Conservation (phyloP, 306 rosid genomes). For the Cyamopsis tetragonoloba region DNA sequence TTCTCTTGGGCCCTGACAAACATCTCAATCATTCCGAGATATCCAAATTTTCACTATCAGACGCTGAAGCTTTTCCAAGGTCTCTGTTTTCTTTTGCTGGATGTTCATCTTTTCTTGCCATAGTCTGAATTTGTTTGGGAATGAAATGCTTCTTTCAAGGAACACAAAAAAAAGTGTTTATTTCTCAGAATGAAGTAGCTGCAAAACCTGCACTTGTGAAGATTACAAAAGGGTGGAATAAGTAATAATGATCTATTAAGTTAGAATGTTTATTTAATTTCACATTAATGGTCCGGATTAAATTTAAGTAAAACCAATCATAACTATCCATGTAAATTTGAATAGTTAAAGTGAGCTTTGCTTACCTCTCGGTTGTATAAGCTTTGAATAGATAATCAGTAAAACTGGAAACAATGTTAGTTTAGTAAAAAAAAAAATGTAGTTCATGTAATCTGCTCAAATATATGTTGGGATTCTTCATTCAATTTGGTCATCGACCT, state of each 20-base stretch:
- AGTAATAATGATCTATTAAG: too few relatives aligned
- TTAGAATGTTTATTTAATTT: too few relatives aligned
- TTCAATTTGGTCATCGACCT: constrained; percentile 6
- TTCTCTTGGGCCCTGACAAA: constrained; percentile 71
- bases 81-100: too few relatives aligned
- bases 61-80: constrained; percentile 86
- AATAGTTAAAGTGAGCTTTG: too few relatives aligned
- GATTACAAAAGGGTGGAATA: too few relatives aligned
- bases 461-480: constrained; percentile 12
- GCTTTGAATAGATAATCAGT: neutral
- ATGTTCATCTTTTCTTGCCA: neutral
- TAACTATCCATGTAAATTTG: too few relatives aligned
- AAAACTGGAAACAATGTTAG: neutral
- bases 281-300: too few relatives aligned
- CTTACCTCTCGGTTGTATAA: too few relatives aligned
- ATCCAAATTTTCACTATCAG: constrained; percentile 69
- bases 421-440: neutral
- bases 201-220: too few relatives aligned
- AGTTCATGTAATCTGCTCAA: neutral
- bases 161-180: too few relatives aligned
- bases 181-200: too few relatives aligned
- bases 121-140: neutral
- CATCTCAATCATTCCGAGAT: constrained; percentile 69
- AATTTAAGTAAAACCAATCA: too few relatives aligned
- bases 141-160: neutral